Evolutionary conservation across 768 basidiomycete genomes (phyloP).

Genomic region (Termitomyces titanicus): DNA sequence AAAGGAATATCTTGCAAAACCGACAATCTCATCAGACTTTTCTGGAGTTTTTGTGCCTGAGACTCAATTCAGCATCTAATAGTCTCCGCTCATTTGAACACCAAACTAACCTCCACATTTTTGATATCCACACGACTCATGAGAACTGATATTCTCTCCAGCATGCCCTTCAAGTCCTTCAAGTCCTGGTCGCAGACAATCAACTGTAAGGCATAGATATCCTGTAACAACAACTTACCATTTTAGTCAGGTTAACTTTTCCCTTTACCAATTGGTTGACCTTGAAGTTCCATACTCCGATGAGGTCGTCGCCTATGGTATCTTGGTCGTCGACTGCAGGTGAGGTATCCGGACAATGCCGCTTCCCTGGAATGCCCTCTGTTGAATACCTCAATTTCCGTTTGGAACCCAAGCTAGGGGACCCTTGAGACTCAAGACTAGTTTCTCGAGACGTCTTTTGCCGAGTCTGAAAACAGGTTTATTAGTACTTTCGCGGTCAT

Average conservation of each 20-base stretch:
- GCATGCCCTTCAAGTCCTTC: conserved; percentile 1
- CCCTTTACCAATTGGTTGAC: conserved; percentile 10
- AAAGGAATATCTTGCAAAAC: conserved; percentile 9
- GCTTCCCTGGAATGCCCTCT: neutral
- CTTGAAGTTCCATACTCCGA: conserved; percentile 2
- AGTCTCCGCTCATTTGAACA: neutral
- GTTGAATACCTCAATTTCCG: neutral
- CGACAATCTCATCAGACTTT: conserved; percentile 8
- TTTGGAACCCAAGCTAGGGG: neutral
- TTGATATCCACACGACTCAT: neutral
- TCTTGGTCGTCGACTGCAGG: neutral
- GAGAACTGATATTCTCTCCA: conserved; percentile 1
- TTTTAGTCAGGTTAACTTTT: neutral
- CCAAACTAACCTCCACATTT: conserved; percentile 2
- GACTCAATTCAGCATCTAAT: neutral
- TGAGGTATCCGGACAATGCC: neutral
- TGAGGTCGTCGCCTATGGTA: neutral
- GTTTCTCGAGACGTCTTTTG: neutral
- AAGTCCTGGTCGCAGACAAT: neutral
- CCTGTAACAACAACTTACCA: neutral
- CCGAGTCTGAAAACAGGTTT: neutral
- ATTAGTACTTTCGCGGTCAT: neutral
- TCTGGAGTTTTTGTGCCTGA: conserved; percentile 3
- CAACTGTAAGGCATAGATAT: neutral
- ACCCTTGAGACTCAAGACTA: neutral